Conservation (phyloP, 306 rosid genomes). For the Oemleria cerasiformis region DNA sequence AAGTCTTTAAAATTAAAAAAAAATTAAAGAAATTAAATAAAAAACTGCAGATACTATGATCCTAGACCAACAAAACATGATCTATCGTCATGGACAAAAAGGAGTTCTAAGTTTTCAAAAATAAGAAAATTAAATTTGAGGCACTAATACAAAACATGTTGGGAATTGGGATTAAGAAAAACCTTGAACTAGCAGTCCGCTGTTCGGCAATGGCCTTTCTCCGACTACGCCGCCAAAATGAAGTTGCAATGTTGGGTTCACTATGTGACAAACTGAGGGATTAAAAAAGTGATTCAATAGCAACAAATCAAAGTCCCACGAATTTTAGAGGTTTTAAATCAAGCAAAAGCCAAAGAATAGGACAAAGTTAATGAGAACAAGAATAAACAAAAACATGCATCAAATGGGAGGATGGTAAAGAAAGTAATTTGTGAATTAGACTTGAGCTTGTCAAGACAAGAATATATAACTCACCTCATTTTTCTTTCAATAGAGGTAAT, state of each 20-base stretch:
- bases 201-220: slow-evolving; percentile 93
- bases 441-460: slow-evolving; percentile 8
- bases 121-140: slow-evolving; percentile 1
- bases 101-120: not conserved
- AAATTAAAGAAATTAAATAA: not conserved
- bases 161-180: slow-evolving; percentile 33
- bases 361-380: slow-evolving; percentile 12
- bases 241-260: slow-evolving; percentile 96
- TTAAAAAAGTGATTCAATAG: slow-evolving; percentile 44
- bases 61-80: slow-evolving; percentile 11
- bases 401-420: not conserved
- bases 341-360: slow-evolving; percentile 22
- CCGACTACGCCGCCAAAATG: slow-evolving; percentile 98
- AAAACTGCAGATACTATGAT: not conserved
- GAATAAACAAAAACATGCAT: not conserved
- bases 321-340: slow-evolving; percentile 31
- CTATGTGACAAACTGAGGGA: slow-evolving; percentile 91
- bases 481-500: slow-evolving; percentile 56
- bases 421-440: slow-evolving; percentile 21
- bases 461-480: slow-evolving; percentile 52
- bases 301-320: slow-evolving; percentile 33
- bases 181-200: slow-evolving; percentile 99
- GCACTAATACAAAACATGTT: slow-evolving; percentile 14
- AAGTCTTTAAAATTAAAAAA: not conserved
- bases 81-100: not conserved